Percentiles rank a stretch among this genome's conserved stretches.
These are phyloP conservation scores for Suaeda aralocaspica DNA, from an alignment of 148 eudicot genomes.

Conservation along the genomic window DNA sequence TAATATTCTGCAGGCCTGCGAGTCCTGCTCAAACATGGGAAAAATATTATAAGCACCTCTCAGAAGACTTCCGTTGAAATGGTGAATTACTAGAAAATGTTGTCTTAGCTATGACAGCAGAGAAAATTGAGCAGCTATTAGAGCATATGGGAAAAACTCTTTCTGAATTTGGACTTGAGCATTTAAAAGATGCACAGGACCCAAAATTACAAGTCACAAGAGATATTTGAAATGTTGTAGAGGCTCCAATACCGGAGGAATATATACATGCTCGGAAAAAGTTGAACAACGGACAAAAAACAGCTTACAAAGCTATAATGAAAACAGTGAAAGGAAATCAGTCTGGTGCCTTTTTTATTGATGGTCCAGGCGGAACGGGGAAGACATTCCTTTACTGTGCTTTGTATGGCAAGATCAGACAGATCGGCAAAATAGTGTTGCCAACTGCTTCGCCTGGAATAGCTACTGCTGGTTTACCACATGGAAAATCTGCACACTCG, in stretches of 20 bases:
- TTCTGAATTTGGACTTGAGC: neutral
- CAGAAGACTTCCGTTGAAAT: neutral
- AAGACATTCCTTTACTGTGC: slow-evolving; percentile 18
- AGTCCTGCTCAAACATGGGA: neutral
- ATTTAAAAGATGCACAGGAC: neutral
- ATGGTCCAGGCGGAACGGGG: neutral
- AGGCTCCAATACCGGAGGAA: neutral
- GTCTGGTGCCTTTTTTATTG: neutral
- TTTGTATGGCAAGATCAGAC: neutral
- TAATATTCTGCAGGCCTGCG: neutral
- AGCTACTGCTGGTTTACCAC: neutral
- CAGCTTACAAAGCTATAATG: neutral
- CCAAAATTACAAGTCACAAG: neutral
- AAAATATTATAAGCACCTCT: neutral
- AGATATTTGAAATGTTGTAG: neutral
- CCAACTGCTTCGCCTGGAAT: neutral
- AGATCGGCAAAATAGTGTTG: neutral
- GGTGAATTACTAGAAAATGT: fast-evolving
- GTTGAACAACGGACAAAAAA: neutral
- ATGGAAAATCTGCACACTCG: neutral
- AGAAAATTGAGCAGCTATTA: neutral
- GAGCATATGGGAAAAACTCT: neutral
- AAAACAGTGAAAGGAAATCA: neutral
- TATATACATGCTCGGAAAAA: neutral
- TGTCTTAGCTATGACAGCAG: neutral